phyloP scores from a whole-genome alignment of 768 basidiomycete species.

The Mycena vitilis region DNA sequence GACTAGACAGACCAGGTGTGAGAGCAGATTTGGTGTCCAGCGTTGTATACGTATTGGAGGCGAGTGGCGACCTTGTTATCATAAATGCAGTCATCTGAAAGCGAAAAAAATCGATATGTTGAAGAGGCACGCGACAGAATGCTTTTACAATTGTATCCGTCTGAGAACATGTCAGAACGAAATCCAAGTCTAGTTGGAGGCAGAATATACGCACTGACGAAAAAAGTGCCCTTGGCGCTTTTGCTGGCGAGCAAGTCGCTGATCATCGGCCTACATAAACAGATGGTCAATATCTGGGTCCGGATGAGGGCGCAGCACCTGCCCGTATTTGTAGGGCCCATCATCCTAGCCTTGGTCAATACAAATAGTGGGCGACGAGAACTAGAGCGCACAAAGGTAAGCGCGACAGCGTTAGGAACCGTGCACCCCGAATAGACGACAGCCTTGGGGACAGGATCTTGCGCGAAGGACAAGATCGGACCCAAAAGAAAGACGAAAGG shows the following conservation, averaged over 20 bases:
- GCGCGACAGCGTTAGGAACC: conserved; percentile 3
- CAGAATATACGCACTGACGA: conserved; percentile 40
- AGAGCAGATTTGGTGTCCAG: conserved; percentile 48
- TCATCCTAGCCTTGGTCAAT: conserved; percentile 38
- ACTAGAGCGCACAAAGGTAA: conserved; percentile 9
- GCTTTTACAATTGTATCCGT: conserved; percentile 38
- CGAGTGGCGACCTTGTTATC: conserved; percentile 33
- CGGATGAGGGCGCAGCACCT: neutral
- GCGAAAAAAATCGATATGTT: neutral
- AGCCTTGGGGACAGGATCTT: neutral
- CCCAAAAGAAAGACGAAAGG: neutral
- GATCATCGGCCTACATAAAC: conserved; percentile 1
- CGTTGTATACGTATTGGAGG: conserved; percentile 39
- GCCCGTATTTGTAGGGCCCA: conserved; percentile 39
- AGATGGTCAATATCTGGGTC: neutral
- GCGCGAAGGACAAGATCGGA: conserved; percentile 6
- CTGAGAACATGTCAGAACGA: conserved; percentile 1
- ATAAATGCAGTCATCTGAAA: conserved; percentile 46
- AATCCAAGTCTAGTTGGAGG: neutral
- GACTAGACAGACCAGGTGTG: conserved; percentile 40
- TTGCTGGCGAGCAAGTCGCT: conserved; percentile 18
- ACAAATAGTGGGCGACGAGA: neutral
- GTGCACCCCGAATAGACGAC: conserved; percentile 11
- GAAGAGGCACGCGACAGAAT: too few relatives aligned
- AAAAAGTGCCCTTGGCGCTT: conserved; percentile 50